Base-by-base conservation (phyloP, 768 basidiomycete genomes). In the Scleroderma bovista region DNA sequence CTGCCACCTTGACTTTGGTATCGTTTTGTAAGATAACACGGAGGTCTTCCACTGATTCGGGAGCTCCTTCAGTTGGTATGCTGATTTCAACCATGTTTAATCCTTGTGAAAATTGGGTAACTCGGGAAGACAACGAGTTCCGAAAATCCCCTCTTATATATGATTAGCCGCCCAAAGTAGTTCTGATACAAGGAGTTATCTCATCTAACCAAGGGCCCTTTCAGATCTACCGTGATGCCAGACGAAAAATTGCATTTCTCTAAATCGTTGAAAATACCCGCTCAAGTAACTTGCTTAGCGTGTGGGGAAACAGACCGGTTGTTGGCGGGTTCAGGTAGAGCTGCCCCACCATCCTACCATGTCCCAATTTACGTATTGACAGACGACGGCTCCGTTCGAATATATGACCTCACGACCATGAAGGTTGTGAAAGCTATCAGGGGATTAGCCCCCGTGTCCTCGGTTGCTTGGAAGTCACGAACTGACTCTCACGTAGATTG, bases 1-100 rank as follows among this genome's bases (percentile, higher is more conserved):
- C 93, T 46, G 92, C 94, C 26, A 97, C 89, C 71, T 96, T 95
- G 60, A 97, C 82, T 69, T 95, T 96, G 62, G 70, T 78, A 64
- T 94, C 91, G 58, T 75, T 3, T 32, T 57, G 50, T 46, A 95
- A 70, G 13, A 81, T 61, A 5, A 59, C 33, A 51, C 74, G 66
- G 46, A 96, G 74, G 6, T 88, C 81, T 9, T 80, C 66, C 2
- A 84, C 53, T 31, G 79, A 76, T 34, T 68, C 72, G 3, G 84
- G 83, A 12, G 75, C 77, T 45, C 58, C 48, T 20, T 38, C 17
- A 6, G 71, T 74, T 11, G 77, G 48, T 32, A 53, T 44, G 12
- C 51, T 45, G 36, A 36, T 44, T 9, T 42, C 16, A 6, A 19
- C 11, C 49, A 50, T 50, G 36, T 13, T 24, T 19, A 3, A 22